Conservation (phyloP, 371 early-diverging fungal species). For the Blakeslea trispora region DNA sequence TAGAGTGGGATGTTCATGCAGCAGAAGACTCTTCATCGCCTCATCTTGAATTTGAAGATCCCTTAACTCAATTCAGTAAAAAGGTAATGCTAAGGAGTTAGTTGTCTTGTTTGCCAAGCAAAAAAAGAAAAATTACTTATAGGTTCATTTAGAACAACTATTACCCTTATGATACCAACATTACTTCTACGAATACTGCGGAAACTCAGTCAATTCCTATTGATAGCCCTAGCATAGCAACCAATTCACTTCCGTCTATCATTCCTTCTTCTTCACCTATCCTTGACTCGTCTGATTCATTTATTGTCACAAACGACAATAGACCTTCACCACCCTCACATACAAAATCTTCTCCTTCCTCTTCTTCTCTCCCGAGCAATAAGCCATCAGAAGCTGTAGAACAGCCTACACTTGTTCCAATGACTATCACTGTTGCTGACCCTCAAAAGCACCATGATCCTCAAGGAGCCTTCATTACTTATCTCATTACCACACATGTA, state of each 20-base stretch:
- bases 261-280: constrained; percentile 16
- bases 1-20: constrained; percentile 45
- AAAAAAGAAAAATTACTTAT: no score
- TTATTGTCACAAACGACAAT: constrained; percentile 5
- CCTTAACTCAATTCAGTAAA: constrained; percentile 24
- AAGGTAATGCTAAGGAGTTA: constrained; percentile 6
- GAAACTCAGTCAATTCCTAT: not conserved
- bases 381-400: constrained; percentile 10
- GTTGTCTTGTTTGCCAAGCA: not conserved
- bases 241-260: constrained; percentile 6
- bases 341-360: constrained; percentile 10
- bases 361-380: constrained; percentile 15
- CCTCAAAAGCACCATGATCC: constrained; percentile 89
- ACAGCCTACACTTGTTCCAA: constrained; percentile 10
- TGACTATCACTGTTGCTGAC: constrained; percentile 66
- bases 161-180: not conserved
- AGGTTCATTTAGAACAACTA: not conserved
- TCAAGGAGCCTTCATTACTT: constrained; percentile 76
- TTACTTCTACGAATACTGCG: not conserved
- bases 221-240: not conserved
- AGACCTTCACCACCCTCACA: constrained; percentile 2
- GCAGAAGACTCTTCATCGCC: constrained; percentile 33
- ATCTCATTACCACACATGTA: constrained; percentile 80
- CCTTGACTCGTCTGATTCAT: constrained; percentile 8
- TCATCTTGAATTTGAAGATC: constrained; percentile 33